Evolutionary conservation across 805 yeast species (phyloP), one percentile per base, ranked within the genome.

Genomic region (Saturnispora halmiae): DNA sequence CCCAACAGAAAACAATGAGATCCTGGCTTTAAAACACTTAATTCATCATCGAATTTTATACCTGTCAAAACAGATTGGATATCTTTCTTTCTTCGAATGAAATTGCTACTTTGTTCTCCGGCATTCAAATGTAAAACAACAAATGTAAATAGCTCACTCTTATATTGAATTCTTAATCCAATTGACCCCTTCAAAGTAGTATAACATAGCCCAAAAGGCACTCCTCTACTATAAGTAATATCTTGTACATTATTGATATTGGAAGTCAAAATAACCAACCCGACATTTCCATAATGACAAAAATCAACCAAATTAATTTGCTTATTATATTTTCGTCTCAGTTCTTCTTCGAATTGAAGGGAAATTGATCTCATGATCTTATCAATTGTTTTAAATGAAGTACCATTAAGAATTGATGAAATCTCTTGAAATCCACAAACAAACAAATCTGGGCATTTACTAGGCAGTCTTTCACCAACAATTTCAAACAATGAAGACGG

Each of bases 171-270:
- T 32, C 88, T 61, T 1, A 80, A 37, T 0, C 80, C 84, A 1
- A 73, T 77, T 0, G 77, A 88, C 1, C 95, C 95, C 56, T 88
- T 88, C 51, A 83, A 55, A 40, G 78, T 73, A 1, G 90, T 75
- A 43, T 67, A 64, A 6, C 69, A 65, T 41, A 64, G 54, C 2
- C 96, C 95, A 46, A 77, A 65, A 14, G 73, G 69, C 15, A 62
- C 63, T 9, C 53, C 55, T 18, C 65, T 51, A 5, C 57, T 51
- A 20, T 41, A 38, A 11, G 40, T 25, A 15, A 56, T 33, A 11
- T 41, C 46, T 14, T 37, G 40, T 32, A 57, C 19, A 41, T 57
- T 59, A 14, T 56, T 46, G 28, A 22, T 22, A 46, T 50, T 61
- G n/a, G 72, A 70, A 9, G 72, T 64, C 10, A 79, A 56, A 2